These are phyloP conservation scores for Daldinia bambusicola DNA, from an alignment of 495 filamentous ascomycete genomes.

Conservation along the genomic window DNA sequence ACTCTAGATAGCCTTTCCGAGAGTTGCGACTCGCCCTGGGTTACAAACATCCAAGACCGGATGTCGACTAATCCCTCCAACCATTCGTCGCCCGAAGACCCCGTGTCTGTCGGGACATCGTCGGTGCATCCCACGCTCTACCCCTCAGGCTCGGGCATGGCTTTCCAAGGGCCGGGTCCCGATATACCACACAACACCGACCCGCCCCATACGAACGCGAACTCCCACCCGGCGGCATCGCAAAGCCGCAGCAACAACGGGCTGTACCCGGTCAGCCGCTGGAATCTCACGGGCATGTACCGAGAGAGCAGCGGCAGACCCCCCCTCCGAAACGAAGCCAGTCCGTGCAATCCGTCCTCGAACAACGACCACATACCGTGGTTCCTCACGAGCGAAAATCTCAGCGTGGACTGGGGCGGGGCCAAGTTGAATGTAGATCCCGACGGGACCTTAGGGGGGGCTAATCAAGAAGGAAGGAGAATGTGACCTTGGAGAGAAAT, in stretches of 20 bases:
- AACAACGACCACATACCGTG: slow-evolving; percentile 10
- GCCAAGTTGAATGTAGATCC: not conserved
- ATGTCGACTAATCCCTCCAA: slow-evolving; percentile 16
- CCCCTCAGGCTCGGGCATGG: not conserved
- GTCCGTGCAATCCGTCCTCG: not conserved
- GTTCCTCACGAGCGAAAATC: slow-evolving; percentile 6
- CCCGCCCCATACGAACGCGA: slow-evolving; percentile 9
- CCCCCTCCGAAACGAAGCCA: not conserved
- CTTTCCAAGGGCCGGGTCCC: not conserved
- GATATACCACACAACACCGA: slow-evolving; percentile 23
- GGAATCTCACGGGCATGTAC: slow-evolving; percentile 8
- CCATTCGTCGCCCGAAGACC: slow-evolving; percentile 12
- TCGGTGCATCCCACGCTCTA: not conserved
- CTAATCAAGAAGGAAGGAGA: not conserved
- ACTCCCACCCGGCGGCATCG: not conserved
- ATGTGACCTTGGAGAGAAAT: not conserved
- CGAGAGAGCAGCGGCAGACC: not conserved
- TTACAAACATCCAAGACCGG: not conserved
- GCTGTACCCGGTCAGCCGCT: not conserved
- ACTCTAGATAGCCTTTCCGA: slow-evolving; percentile 15
- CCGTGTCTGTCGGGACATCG: not conserved
- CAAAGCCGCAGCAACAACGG: not conserved
- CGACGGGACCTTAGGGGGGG: not conserved
- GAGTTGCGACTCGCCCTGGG: slow-evolving; percentile 1
- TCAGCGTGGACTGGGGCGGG: not conserved